Conservation (phyloP, 225 moss, liverwort and hornwort genomes). For the Lunularia cruciata region DNA sequence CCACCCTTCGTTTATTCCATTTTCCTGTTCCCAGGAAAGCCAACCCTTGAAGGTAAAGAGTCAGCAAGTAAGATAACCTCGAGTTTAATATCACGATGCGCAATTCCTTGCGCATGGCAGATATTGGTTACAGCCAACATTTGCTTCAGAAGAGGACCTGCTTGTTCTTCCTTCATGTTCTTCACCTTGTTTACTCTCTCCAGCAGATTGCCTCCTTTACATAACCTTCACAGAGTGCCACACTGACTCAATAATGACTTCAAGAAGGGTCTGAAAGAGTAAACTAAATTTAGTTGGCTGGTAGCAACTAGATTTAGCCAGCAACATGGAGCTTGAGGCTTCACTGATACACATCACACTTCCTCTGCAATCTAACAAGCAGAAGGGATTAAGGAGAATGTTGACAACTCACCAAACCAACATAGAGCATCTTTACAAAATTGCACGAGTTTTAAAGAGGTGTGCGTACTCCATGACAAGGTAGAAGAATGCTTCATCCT, state of each 20-base stretch:
- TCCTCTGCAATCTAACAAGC: too few relatives aligned
- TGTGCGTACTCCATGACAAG: constrained; percentile 52
- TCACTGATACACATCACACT: too few relatives aligned
- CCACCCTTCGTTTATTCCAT: background rate
- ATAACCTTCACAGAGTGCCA: constrained; percentile 29
- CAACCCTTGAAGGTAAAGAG: background rate
- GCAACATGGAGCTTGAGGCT: background rate
- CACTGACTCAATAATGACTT: background rate
- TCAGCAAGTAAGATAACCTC: constrained; percentile 36
- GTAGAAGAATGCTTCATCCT: constrained; percentile 53
- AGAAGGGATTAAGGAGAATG: too few relatives aligned
- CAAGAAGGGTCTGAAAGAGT: too few relatives aligned
- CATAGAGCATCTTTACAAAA: background rate
- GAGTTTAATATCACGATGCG: constrained; percentile 54
- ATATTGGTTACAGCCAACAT: constrained; percentile 44
- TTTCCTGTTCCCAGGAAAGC: background rate
- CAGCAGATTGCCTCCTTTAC: constrained; percentile 50
- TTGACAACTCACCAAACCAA: background rate
- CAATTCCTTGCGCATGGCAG: constrained; percentile 50
- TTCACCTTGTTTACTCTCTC: constrained; percentile 46
- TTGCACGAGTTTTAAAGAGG: background rate
- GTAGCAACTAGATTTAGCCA: too few relatives aligned
- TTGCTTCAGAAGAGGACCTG: constrained; percentile 46
- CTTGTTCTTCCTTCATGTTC: constrained; percentile 49
- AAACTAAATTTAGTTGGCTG: too few relatives aligned